Evolutionary conservation across 2,329 filamentous ascomycete species (phyloP), one percentile per base, ranked within the genome.

Genomic region (Fusarium mangiferae): DNA sequence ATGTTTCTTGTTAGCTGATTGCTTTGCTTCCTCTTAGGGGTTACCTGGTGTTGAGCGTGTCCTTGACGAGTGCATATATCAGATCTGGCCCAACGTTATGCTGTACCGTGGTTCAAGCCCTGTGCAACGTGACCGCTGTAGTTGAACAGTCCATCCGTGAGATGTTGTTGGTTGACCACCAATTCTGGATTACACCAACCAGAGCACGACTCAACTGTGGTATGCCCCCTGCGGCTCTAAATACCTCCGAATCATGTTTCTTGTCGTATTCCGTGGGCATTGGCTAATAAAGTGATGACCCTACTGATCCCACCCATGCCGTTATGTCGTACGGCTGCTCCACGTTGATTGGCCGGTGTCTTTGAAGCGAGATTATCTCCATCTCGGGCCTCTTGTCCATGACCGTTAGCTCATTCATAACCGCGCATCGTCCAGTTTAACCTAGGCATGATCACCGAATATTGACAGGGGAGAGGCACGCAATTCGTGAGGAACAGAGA

Each of bases 281-380:
- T 68, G 58, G 71, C 63, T 68, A 68, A 54, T 48, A 65, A 55
- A 66, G 36, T 39, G 52, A 52, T 56, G 60, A 51, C 56, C 66
- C 64, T 67, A 62, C 65, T 60, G 62, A 49, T 58, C 35, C 20
- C 41, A 56, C 54, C 67, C 68, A 73, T 77, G 69, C 61, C 62
- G 56, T 77, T 73, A 75, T 78, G 69, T 74, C 74, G 75, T 72
- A 69, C 70, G 72, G 68, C 70, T 61, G 56, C 54, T 38, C 28
- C 30, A 36, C 38, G 45, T 64, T 78, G 75, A 78, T 78, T 78
- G 77, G 77, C 20, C 46, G 14, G 55, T 5, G 11, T 56, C 44
- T 26, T 36, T 26, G 28, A 79, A 79, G 77, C 77, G 77, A 79
- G 73, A 79, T 79, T 79, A 76, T 77, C 69, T 68, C 75, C 77